These are phyloP conservation scores for Ciborinia camelliae DNA, from an alignment of 2,329 filamentous ascomycete species.

Conservation along the genomic window DNA sequence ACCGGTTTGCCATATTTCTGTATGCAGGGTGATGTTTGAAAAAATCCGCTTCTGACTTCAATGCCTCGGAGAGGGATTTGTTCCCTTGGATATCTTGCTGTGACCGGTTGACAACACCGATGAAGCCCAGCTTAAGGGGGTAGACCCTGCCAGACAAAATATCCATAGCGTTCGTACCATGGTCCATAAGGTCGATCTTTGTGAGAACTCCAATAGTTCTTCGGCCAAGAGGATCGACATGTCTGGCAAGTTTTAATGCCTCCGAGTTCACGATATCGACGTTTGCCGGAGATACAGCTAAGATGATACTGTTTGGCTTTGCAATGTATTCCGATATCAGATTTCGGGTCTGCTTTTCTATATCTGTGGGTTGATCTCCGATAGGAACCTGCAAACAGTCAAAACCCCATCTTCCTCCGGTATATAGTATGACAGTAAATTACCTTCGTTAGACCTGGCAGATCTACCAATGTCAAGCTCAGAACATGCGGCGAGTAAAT, in stretches of 20 bases:
- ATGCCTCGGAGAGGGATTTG: constrained; percentile 89
- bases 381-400: constrained; percentile 69
- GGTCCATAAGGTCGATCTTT: constrained; percentile 97
- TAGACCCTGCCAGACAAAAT: constrained; percentile 97
- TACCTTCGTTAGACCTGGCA: constrained; percentile 93
- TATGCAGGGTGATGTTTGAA: constrained; percentile 97
- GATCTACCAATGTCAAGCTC: constrained; percentile 91
- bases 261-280: constrained; percentile 99
- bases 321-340: constrained; percentile 98
- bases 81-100: constrained; percentile 97
- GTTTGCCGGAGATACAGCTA: constrained; percentile 95
- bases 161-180: constrained; percentile 95
- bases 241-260: constrained; percentile 89
- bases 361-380: constrained; percentile 94
- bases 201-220: constrained; percentile 96
- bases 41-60: constrained; percentile 88
- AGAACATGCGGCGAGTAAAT: constrained; percentile 97
- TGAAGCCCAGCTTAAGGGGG: constrained; percentile 93
- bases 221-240: constrained; percentile 92
- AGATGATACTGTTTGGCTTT: constrained; percentile 96
- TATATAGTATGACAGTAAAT: constrained; percentile 22
- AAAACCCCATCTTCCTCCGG: constrained; percentile 19
- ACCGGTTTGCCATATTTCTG: constrained; percentile 88
- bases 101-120: constrained; percentile 95
- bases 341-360: constrained; percentile 96